Conservation (phyloP, 495 filamentous ascomycete genomes). For the Xylaria longipes region DNA sequence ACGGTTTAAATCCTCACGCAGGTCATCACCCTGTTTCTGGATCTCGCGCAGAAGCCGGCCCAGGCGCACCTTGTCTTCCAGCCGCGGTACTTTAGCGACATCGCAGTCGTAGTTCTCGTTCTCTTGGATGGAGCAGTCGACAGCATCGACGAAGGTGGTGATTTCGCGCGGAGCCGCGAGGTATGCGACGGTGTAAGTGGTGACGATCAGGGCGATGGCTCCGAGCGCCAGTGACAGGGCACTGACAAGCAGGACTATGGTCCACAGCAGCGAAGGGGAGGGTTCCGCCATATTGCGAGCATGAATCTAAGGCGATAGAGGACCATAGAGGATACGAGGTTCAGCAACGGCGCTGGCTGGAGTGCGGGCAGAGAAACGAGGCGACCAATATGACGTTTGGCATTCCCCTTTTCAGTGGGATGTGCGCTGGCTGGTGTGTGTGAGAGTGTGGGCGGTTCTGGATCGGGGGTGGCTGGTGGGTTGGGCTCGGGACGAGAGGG, state of each 20-base stretch:
- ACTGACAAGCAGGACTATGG: constrained; percentile 54
- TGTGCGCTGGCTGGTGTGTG: constrained; percentile 16
- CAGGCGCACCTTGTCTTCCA: constrained; percentile 61
- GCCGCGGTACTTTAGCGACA: constrained; percentile 53
- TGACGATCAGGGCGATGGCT: constrained; percentile 49
- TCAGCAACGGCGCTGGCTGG: not conserved
- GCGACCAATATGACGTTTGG: constrained; percentile 25
- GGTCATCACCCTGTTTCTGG: constrained; percentile 60
- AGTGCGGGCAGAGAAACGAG: constrained; percentile 7
- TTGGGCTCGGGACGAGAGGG: constrained; percentile 20
- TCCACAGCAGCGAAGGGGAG: constrained; percentile 49
- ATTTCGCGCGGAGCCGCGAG: constrained; percentile 56
- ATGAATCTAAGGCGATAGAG: constrained; percentile 19
- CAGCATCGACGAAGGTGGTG: constrained; percentile 54
- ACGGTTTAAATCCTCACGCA: constrained; percentile 54
- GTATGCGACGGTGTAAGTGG: constrained; percentile 54
- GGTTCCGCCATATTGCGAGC: constrained; percentile 47
- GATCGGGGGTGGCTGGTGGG: constrained; percentile 24
- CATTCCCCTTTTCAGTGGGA: constrained; percentile 26
- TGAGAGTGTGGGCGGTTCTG: constrained; percentile 10
- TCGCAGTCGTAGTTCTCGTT: constrained; percentile 63
- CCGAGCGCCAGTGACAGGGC: constrained; percentile 54
- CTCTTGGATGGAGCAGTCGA: constrained; percentile 56
- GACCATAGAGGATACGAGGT: constrained; percentile 29
- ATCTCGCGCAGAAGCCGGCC: constrained; percentile 58